A percentile compares a stretch with the other conserved stretches of the same genome.
phyloP scores from a whole-genome alignment of 2,329 filamentous ascomycete species.

The Dothidotthia symphoricarpi region DNA sequence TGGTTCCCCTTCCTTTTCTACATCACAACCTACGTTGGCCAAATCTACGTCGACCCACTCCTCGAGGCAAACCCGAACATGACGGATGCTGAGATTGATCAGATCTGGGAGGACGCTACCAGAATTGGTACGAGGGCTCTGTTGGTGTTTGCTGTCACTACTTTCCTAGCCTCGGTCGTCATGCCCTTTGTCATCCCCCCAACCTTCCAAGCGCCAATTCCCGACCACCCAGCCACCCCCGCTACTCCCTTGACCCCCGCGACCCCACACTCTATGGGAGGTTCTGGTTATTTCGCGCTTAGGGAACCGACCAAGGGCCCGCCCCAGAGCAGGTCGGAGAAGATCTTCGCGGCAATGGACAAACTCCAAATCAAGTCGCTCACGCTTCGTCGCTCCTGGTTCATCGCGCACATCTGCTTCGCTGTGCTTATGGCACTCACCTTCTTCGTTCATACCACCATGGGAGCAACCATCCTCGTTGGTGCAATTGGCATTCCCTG shows the following conservation, averaged over 20 bases:
- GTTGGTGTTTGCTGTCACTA: conserved; percentile 82
- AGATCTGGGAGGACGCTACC: conserved; percentile 79
- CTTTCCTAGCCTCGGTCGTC: conserved; percentile 75
- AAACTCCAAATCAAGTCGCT: conserved; percentile 74
- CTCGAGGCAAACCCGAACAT: conserved; percentile 76
- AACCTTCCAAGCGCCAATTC: conserved; percentile 60
- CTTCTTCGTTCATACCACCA: conserved; percentile 70
- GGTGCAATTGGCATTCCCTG: conserved; percentile 84
- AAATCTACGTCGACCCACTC: conserved; percentile 84
- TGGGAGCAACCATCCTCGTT: conserved; percentile 72
- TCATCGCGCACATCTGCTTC: conserved; percentile 82
- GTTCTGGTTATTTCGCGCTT: conserved; percentile 37
- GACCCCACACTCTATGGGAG: conserved; percentile 33
- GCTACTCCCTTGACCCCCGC: conserved; percentile 39
- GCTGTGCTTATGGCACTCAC: conserved; percentile 78
- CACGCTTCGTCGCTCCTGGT: conserved; percentile 85
- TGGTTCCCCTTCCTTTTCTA: conserved; percentile 97
- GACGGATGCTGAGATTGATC: conserved; percentile 71
- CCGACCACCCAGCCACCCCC: conserved; percentile 41
- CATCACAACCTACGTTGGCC: conserved; percentile 88
- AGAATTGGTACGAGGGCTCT: conserved; percentile 86
- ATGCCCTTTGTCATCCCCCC: conserved; percentile 84
- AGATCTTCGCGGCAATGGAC: conserved; percentile 49
- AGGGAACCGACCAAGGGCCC: conserved; percentile 19
- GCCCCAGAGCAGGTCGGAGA: conserved; percentile 23